These are phyloP conservation scores for Candida andamanensis DNA, from an alignment of 805 yeast genomes.

Conservation along the genomic window DNA sequence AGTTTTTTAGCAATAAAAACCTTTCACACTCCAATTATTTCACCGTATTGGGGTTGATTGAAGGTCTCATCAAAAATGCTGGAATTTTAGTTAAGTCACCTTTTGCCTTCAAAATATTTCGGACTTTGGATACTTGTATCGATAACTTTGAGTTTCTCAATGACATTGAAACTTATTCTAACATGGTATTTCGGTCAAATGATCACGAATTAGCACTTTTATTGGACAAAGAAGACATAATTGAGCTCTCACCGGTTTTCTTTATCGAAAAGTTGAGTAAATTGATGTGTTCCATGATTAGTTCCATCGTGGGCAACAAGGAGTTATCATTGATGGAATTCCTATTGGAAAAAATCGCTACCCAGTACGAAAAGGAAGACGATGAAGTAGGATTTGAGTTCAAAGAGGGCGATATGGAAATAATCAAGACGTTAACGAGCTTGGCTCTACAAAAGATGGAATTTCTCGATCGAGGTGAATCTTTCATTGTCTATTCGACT, in stretches of 20 bases:
- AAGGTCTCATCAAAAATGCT: constrained; percentile 25
- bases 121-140: constrained; percentile 29
- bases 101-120: constrained; percentile 25
- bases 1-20: constrained; percentile 17
- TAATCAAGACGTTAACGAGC: constrained; percentile 25
- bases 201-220: constrained; percentile 14
- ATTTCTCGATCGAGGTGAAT: constrained; percentile 52
- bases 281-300: constrained; percentile 31
- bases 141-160: constrained; percentile 36
- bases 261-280: constrained; percentile 30
- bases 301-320: constrained; percentile 23
- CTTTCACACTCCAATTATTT: constrained; percentile 29
- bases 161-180: constrained; percentile 29
- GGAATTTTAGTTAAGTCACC: constrained; percentile 19
- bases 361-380: constrained; percentile 13
- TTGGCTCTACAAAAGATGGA: constrained; percentile 37
- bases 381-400: constrained; percentile 1
- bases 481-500: constrained; percentile 50
- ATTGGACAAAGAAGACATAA: constrained; percentile 21
- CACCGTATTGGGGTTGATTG: constrained; percentile 30
- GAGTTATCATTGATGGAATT: constrained; percentile 22
- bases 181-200: constrained; percentile 11
- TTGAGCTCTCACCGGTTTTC: constrained; percentile 30
- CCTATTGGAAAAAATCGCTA: constrained; percentile 22
- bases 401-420: constrained; percentile 17